These are phyloP conservation scores for Heritiera fomes DNA, from an alignment of 345 rosid genomes.

Conservation along the genomic window DNA sequence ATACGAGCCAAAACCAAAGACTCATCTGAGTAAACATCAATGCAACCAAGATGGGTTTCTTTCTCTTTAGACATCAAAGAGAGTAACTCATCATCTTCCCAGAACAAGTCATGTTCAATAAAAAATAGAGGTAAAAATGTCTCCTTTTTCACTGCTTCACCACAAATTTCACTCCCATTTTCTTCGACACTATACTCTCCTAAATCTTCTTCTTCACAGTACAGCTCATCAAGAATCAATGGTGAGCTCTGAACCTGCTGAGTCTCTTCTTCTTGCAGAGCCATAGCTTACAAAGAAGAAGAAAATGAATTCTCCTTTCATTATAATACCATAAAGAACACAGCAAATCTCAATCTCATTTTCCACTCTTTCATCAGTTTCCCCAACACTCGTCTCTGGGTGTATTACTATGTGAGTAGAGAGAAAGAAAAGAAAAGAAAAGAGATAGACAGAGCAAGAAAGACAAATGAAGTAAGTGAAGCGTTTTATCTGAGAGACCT, in stretches of 20 bases:
- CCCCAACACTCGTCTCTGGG: slow-evolving; percentile 18
- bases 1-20: slow-evolving; percentile 44
- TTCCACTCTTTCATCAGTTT: background rate
- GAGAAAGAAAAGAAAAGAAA: slow-evolving; percentile 4
- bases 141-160: slow-evolving; percentile 37
- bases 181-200: slow-evolving; percentile 24
- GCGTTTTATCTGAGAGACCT: slow-evolving; percentile 45
- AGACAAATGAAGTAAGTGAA: slow-evolving; percentile 37
- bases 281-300: slow-evolving; percentile 67
- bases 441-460: slow-evolving; percentile 25
- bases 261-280: slow-evolving; percentile 49
- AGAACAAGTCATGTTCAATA: slow-evolving; percentile 51
- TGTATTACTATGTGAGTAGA: slow-evolving; percentile 14
- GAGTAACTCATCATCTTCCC: slow-evolving; percentile 62
- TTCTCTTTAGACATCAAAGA: slow-evolving; percentile 60
- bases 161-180: slow-evolving; percentile 30
- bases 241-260: slow-evolving; percentile 34
- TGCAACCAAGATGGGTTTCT: slow-evolving; percentile 40
- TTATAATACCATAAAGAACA: slow-evolving; percentile 39
- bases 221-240: slow-evolving; percentile 55
- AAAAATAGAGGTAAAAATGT: slow-evolving; percentile 42
- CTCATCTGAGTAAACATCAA: slow-evolving; percentile 39
- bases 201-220: slow-evolving; percentile 66
- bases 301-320: slow-evolving; percentile 50
- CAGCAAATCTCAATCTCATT: slow-evolving; percentile 20